Conservation (phyloP, 2,329 filamentous ascomycete genomes). For the Colletotrichum eremochloae region DNA sequence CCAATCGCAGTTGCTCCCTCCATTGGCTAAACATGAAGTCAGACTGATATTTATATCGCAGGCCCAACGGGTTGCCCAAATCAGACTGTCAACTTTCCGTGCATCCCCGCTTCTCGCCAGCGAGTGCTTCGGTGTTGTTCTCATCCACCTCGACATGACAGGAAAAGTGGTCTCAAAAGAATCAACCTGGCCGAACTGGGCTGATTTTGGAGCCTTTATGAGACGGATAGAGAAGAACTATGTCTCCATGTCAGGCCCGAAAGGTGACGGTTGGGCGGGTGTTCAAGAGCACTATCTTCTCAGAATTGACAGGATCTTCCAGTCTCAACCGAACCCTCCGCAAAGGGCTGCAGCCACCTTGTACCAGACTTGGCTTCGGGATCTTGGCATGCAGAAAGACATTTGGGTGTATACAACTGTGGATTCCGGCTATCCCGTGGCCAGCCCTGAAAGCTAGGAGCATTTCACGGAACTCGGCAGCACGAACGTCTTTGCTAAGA, state of each 20-base stretch:
- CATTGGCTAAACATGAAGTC: background rate
- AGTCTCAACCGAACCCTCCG: background rate
- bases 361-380: background rate
- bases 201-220: background rate
- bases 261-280: background rate
- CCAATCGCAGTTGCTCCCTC: background rate
- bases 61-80: background rate
- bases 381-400: background rate
- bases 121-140: background rate
- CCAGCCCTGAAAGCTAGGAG: slow-evolving; percentile 7
- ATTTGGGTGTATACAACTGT: background rate
- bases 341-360: background rate
- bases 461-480: background rate
- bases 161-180: background rate
- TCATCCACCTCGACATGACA: background rate
- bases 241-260: background rate
- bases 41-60: background rate
- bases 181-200: background rate
- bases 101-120: slow-evolving; percentile 3
- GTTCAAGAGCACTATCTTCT: background rate
- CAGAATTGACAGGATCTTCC: slow-evolving; percentile 1
- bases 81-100: slow-evolving; percentile 4
- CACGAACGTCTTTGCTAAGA: background rate
- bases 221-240: background rate
- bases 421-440: background rate